A percentile compares a stretch with the other conserved stretches of the same genome.
Evolutionary conservation across 192 early-diverging fungal genomes (phyloP).

Genomic region (Coemansia brasiliensis): DNA sequence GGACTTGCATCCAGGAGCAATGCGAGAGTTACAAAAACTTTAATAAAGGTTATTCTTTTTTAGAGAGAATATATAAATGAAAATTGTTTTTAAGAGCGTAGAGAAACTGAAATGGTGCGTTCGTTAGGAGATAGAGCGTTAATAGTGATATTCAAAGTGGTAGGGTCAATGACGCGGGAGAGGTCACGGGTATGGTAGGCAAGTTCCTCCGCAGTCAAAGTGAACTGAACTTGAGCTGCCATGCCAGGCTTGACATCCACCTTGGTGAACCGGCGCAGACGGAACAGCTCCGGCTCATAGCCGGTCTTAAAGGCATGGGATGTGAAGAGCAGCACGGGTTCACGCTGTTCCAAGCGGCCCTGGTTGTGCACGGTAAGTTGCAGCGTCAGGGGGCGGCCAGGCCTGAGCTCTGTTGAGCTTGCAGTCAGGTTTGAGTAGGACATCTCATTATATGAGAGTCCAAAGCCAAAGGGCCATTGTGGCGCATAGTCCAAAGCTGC

Average conservation of each 20-base stretch:
- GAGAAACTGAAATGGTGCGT: slow-evolving; percentile 19
- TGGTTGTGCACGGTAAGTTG: slow-evolving; percentile 48
- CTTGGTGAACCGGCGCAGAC: slow-evolving; percentile 59
- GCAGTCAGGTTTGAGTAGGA: slow-evolving; percentile 50
- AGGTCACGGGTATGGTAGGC: slow-evolving; percentile 32
- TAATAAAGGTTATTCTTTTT: not conserved
- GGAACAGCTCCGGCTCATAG: slow-evolving; percentile 57
- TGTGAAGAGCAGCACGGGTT: slow-evolving; percentile 60
- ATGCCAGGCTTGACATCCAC: slow-evolving; percentile 15
- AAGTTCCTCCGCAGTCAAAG: slow-evolving; percentile 39
- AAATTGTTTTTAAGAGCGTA: slow-evolving; percentile 2
- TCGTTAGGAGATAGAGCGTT: slow-evolving; percentile 36
- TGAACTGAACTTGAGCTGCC: slow-evolving; percentile 22
- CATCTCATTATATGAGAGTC: slow-evolving; percentile 57
- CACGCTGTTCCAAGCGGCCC: slow-evolving; percentile 43
- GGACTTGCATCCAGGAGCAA: slow-evolving; percentile 25
- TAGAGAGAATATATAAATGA: not conserved
- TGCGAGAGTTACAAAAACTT: not conserved
- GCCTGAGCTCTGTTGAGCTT: slow-evolving; percentile 2
- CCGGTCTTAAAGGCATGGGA: slow-evolving; percentile 56
- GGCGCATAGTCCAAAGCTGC: slow-evolving; percentile 52
- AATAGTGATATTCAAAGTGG: slow-evolving; percentile 32
- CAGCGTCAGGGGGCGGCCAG: slow-evolving; percentile 26
- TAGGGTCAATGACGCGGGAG: slow-evolving; percentile 26
- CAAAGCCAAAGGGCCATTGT: slow-evolving; percentile 60